Evolutionary conservation across 495 filamentous ascomycete species (phyloP), one percentile per base, ranked within the genome.

Genomic region (Penicillium argentinense): DNA sequence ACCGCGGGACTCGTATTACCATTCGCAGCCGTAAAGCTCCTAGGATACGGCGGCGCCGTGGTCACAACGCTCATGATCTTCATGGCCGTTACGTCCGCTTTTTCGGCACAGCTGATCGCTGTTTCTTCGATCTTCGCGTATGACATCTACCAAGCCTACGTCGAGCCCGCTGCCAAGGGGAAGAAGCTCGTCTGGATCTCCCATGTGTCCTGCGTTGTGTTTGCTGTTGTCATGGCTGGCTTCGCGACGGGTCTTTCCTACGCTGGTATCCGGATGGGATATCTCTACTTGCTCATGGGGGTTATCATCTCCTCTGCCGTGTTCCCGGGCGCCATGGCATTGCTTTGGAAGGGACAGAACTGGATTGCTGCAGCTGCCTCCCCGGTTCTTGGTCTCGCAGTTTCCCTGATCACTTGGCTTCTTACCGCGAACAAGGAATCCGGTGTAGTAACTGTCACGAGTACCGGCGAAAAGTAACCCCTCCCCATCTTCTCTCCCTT

Each of bases 301-400:
- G 88, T 91, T 29, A 91, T 96, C 51, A 91, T 96, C 51, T 89
- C 85, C 3, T 81, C 85, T 2, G 88, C 89, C 4, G 89, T 96
- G 16, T 76, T 96, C 39, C 90, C 90, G 0, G 90, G 90, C 1
- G 81, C 87, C 0, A 75, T 95, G 61, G 86, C 86, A 2, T 71
- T 96, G 2, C 71, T 91, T 45, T 96, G 90, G 90, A 83, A 81
- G 50, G 78, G 81, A 6, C 89, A 93, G 65, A 95, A 92, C 62
- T 83, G 83, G 72, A 83, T 84, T 64, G 90, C 76, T 5, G 90
- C 87, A 1, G 78, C 82, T 2, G 69, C 85, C 7, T 86, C 84
- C 0, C 91, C 91, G 1, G 77, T 86, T 9, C 73, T 96, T 9
- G 91, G 89, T 5, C 78, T 96, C 12, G 75, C 71, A 27, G 84